Percentiles rank a stretch among this genome's conserved stretches.
These are phyloP conservation scores for Cyamopsis tetragonoloba DNA, from an alignment of 306 rosid species.

Conservation along the genomic window DNA sequence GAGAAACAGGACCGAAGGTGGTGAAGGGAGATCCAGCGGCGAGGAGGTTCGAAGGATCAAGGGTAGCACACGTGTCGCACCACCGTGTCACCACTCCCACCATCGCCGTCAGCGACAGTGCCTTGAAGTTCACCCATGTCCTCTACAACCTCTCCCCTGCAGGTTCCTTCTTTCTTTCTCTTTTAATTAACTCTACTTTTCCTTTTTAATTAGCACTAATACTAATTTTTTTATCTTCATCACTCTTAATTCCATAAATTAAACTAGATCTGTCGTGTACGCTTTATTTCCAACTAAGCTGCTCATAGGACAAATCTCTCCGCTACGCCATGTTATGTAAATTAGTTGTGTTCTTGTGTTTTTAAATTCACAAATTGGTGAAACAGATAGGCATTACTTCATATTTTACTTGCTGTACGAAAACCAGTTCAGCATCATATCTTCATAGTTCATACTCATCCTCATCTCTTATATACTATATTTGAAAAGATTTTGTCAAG, in stretches of 20 bases:
- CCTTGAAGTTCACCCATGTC: constrained; percentile 78
- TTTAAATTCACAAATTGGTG: neutral
- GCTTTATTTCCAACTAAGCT: constrained; percentile 10
- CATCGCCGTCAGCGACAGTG: constrained; percentile 67
- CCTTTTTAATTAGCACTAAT: too few species aligned
- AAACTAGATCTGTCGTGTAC: neutral
- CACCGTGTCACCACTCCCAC: constrained; percentile 41
- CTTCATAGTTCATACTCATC: too few species aligned
- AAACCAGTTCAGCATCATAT: neutral
- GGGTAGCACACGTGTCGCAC: constrained; percentile 38
- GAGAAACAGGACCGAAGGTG: constrained; percentile 85
- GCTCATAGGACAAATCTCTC: neutral
- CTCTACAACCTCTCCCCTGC: constrained; percentile 90
- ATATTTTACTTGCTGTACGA: neutral
- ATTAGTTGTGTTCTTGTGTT: neutral
- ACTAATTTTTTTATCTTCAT: neutral
- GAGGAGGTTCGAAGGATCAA: constrained; percentile 20
- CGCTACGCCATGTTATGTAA: neutral
- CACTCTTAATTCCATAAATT: neutral
- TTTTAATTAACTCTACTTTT: too few species aligned
- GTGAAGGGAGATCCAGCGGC: constrained; percentile 84
- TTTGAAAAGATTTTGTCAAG: neutral
- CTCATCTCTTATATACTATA: neutral
- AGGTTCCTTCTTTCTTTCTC: constrained; percentile 38
- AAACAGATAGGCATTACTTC: neutral